A percentile compares a stretch with the other conserved stretches of the same genome.
phyloP scores from a whole-genome alignment of 2,329 filamentous ascomycete species.

The Colletotrichum costaricense region DNA sequence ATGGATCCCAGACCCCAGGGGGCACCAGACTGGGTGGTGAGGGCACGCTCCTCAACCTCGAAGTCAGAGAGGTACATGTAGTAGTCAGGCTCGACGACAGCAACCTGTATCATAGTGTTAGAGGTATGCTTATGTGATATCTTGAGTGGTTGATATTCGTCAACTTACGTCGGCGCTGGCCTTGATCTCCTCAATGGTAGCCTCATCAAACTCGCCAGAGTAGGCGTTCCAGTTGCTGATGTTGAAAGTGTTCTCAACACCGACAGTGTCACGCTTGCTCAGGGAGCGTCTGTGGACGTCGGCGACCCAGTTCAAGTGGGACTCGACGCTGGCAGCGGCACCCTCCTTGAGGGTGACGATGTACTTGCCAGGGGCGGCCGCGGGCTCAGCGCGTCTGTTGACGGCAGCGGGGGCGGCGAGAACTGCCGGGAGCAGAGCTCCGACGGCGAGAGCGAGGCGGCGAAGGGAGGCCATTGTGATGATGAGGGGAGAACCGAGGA shows the following conservation, averaged over 20 bases:
- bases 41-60: slow-evolving; percentile 20
- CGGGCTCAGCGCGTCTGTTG: slow-evolving; percentile 44
- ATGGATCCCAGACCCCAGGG: slow-evolving; percentile 59
- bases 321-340: slow-evolving; percentile 41
- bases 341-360: slow-evolving; percentile 57
- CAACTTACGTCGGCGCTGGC: slow-evolving; percentile 52
- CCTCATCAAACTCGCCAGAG: slow-evolving; percentile 53
- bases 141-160: too few species aligned
- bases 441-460: slow-evolving; percentile 44
- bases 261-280: slow-evolving; percentile 41
- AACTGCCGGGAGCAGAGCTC: slow-evolving; percentile 46
- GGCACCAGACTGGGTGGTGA: slow-evolving; percentile 47
- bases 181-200: slow-evolving; percentile 53
- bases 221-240: slow-evolving; percentile 53
- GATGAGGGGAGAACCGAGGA: not conserved
- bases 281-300: slow-evolving; percentile 46
- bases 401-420: slow-evolving; percentile 35
- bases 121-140: not conserved
- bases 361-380: slow-evolving; percentile 53
- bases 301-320: slow-evolving; percentile 43
- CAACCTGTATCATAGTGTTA: slow-evolving; percentile 43
- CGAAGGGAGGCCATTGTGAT: slow-evolving; percentile 44
- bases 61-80: slow-evolving; percentile 34
- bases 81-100: slow-evolving; percentile 46
- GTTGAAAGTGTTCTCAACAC: slow-evolving; percentile 35